Percentiles rank a stretch among this genome's conserved stretches.
Evolutionary conservation across 257 asterid genomes (phyloP).

Genomic region (Ophiorrhiza pumila): DNA sequence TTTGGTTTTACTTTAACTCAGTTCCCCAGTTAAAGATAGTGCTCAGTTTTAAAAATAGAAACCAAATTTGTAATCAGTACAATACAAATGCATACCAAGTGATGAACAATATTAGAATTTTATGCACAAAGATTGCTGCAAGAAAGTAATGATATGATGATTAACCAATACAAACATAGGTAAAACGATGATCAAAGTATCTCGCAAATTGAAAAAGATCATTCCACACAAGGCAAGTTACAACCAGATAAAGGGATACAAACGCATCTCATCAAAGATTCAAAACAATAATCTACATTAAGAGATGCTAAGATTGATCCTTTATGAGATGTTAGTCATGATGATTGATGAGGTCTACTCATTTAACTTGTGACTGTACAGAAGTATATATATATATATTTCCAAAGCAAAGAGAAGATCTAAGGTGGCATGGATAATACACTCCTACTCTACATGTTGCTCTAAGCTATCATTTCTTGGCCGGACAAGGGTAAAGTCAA

Average conservation of each 20-base stretch:
- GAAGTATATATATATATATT: constrained; percentile 3
- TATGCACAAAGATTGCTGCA: no score
- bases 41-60: no score
- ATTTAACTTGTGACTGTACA: constrained; percentile 15
- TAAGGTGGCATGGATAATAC: not conserved
- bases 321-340: no score
- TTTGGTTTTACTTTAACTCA: no score
- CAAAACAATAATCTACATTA: not conserved
- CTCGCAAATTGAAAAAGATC: not conserved
- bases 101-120: no score
- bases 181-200: not conserved
- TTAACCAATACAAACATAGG: no score
- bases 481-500: constrained; percentile 7
- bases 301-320: not conserved
- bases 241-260: not conserved
- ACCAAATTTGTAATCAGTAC: no score
- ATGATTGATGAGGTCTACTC: not conserved
- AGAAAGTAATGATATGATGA: no score
- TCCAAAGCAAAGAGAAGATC: not conserved
- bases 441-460: not conserved
- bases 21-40: no score
- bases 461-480: not conserved
- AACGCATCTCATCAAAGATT: not conserved
- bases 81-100: no score
- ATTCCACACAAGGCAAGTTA: not conserved